Conservation (phyloP, 768 basidiomycete genomes). For the Dioszegia crocea region DNA sequence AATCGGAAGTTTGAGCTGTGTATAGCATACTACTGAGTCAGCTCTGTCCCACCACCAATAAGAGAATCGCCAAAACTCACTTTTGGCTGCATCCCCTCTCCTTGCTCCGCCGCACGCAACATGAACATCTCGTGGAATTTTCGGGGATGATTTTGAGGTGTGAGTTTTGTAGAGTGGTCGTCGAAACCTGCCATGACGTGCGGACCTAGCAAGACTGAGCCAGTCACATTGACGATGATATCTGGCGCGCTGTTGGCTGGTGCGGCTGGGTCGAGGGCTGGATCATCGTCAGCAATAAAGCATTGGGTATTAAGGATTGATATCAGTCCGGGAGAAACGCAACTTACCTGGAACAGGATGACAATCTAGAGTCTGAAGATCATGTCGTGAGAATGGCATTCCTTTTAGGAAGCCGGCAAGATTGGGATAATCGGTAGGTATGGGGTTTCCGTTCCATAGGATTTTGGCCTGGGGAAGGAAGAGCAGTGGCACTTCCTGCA, state of each 20-base stretch:
- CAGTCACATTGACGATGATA: constrained; percentile 40
- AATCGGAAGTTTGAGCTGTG: constrained; percentile 42
- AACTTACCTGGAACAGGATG: constrained; percentile 35
- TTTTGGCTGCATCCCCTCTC: constrained; percentile 41
- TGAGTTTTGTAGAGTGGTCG: constrained; percentile 2
- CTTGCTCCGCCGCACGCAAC: constrained; percentile 33
- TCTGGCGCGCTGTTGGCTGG: constrained; percentile 23
- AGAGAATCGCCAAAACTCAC: constrained; percentile 11
- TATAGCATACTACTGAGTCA: constrained; percentile 33
- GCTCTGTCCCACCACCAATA: background rate
- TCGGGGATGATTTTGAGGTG: constrained; percentile 29
- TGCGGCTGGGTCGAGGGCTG: constrained; percentile 7
- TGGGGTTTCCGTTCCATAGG: constrained; percentile 42
- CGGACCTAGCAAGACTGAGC: constrained; percentile 41
- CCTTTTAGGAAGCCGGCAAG: constrained; percentile 29
- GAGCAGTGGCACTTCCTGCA: constrained; percentile 34
- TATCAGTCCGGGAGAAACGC: too few species aligned
- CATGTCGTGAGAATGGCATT: constrained; percentile 38
- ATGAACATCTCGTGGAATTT: constrained; percentile 47
- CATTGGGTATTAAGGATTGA: background rate
- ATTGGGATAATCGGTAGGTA: constrained; percentile 12
- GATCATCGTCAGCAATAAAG: too few species aligned
- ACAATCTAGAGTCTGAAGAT: constrained; percentile 42
- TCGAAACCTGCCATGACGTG: constrained; percentile 18
- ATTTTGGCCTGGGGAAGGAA: constrained; percentile 36